phyloP scores from a whole-genome alignment of 495 filamentous ascomycete species.

The Penicillium argentinense region DNA sequence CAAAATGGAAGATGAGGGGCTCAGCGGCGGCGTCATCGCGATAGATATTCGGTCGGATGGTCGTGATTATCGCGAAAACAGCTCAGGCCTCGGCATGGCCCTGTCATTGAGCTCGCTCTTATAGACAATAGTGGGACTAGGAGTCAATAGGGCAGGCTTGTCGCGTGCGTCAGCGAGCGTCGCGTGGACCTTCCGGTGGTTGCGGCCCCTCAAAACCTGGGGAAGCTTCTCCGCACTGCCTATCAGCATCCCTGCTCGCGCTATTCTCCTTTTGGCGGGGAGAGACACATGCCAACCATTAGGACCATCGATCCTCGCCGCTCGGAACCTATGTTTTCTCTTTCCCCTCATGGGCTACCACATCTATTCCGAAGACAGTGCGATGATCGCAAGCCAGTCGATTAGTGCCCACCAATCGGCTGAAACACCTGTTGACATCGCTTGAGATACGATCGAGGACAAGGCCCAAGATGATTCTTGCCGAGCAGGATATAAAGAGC shows the following conservation, averaged over 20 bases:
- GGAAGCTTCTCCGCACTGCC: conserved; percentile 20
- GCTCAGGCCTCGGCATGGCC: too few relatives aligned
- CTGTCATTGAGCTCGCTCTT: too few relatives aligned
- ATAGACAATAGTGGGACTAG: too few relatives aligned
- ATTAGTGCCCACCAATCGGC: conserved; percentile 12
- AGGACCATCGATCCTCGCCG: conserved; percentile 1
- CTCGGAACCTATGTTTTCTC: conserved; percentile 17
- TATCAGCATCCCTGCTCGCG: not conserved
- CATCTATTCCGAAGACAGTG: conserved; percentile 2
- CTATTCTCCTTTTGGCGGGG: not conserved
- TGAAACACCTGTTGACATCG: not conserved
- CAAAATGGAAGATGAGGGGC: conserved; percentile 25
- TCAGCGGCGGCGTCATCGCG: conserved; percentile 13
- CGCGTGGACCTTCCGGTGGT: conserved; percentile 37
- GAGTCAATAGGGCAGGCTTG: not conserved
- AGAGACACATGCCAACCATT: not conserved
- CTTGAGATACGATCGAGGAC: too few relatives aligned
- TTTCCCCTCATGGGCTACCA: conserved; percentile 1
- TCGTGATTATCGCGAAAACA: too few relatives aligned
- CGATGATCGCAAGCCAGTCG: conserved; percentile 4
- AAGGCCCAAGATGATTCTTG: too few relatives aligned
- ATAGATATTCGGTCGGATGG: too few relatives aligned
- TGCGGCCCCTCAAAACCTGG: conserved; percentile 13
- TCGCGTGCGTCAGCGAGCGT: not conserved
- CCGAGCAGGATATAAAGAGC: not conserved